A percentile compares a stretch with the other conserved stretches of the same genome.
phyloP scores from a whole-genome alignment of 345 rosid species.

The Xanthoceras sorbifolium region DNA sequence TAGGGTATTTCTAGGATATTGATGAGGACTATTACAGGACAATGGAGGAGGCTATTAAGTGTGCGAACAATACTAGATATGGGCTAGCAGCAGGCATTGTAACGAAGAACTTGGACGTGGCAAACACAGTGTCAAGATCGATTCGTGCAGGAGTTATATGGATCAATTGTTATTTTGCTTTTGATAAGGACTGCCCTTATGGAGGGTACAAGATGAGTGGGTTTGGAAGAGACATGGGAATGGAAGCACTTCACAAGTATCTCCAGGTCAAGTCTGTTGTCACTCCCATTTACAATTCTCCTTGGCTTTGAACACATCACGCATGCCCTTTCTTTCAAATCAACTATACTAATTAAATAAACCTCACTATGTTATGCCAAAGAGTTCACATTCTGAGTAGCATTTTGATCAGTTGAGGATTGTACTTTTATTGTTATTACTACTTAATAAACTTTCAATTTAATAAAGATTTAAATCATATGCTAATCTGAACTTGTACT shows the following conservation, averaged over 20 bases:
- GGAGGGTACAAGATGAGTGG: conserved; percentile 86
- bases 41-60: conserved; percentile 60
- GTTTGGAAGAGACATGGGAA: conserved; percentile 60
- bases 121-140: conserved; percentile 73
- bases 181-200: conserved; percentile 58
- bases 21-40: conserved; percentile 44
- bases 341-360: not conserved
- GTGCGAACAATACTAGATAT: conserved; percentile 64
- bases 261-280: conserved; percentile 66
- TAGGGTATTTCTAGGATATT: too few species aligned
- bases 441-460: too few species aligned
- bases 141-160: conserved; percentile 63
- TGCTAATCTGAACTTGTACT: too few species aligned
- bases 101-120: conserved; percentile 59
- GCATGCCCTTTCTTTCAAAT: too few species aligned
- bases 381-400: not conserved
- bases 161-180: conserved; percentile 72
- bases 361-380: not conserved
- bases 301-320: conserved; percentile 58
- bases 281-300: conserved; percentile 66
- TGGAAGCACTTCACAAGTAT: conserved; percentile 61
- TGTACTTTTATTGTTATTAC: not conserved
- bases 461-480: too few species aligned
- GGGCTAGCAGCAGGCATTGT: conserved; percentile 83
- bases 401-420: not conserved